These are phyloP conservation scores for Leptodermis oblonga DNA, from an alignment of 257 asterid genomes.

Conservation along the genomic window DNA sequence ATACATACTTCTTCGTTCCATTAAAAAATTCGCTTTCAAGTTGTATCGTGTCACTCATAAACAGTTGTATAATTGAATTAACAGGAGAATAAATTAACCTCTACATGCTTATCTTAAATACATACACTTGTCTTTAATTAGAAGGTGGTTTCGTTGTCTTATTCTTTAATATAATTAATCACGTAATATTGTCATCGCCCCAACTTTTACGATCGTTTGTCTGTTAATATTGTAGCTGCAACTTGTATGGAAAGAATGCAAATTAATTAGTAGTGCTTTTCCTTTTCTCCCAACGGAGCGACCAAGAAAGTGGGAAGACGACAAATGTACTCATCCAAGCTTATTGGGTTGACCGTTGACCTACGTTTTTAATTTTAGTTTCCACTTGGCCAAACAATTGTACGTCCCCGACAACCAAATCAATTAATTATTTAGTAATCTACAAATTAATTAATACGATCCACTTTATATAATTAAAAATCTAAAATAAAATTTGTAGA, in stretches of 20 bases:
- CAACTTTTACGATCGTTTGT: not conserved
- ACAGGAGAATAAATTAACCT: no score
- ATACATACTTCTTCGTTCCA: no score
- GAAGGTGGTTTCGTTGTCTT: not conserved
- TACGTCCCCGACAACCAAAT: not conserved
- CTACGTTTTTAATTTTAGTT: not conserved
- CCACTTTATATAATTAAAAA: no score
- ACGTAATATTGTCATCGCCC: not conserved
- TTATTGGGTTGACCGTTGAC: conserved; percentile 15
- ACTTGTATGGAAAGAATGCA: not conserved
- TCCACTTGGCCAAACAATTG: not conserved
- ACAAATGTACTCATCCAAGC: conserved; percentile 2
- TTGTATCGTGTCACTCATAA: no score
- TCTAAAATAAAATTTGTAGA: not conserved
- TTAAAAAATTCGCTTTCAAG: no score
- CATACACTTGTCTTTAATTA: not conserved
- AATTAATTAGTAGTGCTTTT: not conserved
- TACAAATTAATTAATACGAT: not conserved
- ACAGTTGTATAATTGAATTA: no score
- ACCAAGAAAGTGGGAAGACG: not conserved
- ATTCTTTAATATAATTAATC: not conserved
- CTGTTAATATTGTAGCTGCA: not conserved
- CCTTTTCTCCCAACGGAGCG: conserved; percentile 2
- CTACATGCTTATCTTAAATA: no score
- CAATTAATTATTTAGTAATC: not conserved